A percentile compares a stretch with the other conserved stretches of the same genome.
Conservation (phyloP, 805 yeast species). For the Candida loeiensis region DNA sequence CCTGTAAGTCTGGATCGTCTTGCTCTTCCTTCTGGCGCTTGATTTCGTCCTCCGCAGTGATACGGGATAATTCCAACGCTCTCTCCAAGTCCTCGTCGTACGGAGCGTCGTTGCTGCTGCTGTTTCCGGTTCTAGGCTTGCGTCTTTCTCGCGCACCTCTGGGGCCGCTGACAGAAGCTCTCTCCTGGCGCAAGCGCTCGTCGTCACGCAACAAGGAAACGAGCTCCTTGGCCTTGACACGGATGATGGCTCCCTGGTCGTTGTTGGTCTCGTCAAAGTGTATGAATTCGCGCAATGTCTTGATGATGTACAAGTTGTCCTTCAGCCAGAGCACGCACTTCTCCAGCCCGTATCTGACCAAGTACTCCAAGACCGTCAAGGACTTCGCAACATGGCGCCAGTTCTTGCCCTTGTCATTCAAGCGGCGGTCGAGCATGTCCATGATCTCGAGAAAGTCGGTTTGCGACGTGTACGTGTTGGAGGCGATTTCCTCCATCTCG, state of each 20-base stretch:
- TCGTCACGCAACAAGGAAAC: constrained; percentile 77
- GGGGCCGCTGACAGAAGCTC: constrained; percentile 32
- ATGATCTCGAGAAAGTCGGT: constrained; percentile 82
- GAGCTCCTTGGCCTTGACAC: constrained; percentile 88
- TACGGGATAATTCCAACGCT: constrained; percentile 76
- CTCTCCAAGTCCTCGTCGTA: constrained; percentile 73
- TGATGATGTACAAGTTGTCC: constrained; percentile 82
- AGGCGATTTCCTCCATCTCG: constrained; percentile 81
- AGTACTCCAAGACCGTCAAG: constrained; percentile 80
- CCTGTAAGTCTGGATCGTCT: constrained; percentile 59
- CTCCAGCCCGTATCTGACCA: constrained; percentile 82
- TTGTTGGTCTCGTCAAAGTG: constrained; percentile 70
- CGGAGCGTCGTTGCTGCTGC: constrained; percentile 41
- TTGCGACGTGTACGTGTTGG: constrained; percentile 60
- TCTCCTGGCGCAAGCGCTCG: constrained; percentile 70
- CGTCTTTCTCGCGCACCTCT: constrained; percentile 23
- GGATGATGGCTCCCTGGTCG: constrained; percentile 82
- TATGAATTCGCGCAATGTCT: constrained; percentile 87
- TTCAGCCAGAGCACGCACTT: constrained; percentile 89
- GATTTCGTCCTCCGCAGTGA: constrained; percentile 83
- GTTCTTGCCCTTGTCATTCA: constrained; percentile 94
- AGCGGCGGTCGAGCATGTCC: constrained; percentile 90
- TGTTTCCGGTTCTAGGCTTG: constrained; percentile 12
- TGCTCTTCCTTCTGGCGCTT: constrained; percentile 46
- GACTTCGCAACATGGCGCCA: constrained; percentile 97